These are phyloP conservation scores for Coelastrella sp. DNA, from an alignment of 139 green algal species.

Conservation along the genomic window DNA sequence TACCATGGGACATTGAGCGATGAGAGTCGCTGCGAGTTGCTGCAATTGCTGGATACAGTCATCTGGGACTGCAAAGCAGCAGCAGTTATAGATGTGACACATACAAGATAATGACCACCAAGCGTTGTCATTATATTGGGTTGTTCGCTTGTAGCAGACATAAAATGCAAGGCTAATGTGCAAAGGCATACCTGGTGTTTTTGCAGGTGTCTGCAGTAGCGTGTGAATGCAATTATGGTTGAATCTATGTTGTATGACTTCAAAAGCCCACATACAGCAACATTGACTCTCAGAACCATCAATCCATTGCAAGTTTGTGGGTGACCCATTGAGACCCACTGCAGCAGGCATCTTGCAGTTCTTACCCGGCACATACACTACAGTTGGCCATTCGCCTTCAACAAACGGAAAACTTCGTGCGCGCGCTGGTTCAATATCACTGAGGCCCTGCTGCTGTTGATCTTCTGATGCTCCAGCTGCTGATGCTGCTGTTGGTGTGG, in stretches of 20 bases:
- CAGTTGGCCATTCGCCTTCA: neutral
- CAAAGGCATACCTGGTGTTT: too few relatives aligned
- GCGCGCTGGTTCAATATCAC: neutral
- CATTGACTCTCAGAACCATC: too few relatives aligned
- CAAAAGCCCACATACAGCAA: too few relatives aligned
- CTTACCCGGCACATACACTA: neutral
- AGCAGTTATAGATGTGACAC: neutral
- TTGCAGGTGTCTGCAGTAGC: too few relatives aligned
- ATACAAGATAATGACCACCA: neutral
- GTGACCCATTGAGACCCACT: neutral
- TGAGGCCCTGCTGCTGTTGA: neutral
- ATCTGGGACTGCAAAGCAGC: neutral
- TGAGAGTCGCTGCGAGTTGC: neutral
- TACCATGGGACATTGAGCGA: neutral
- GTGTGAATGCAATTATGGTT: too few relatives aligned
- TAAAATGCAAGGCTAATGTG: too few relatives aligned
- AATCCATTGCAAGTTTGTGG: neutral
- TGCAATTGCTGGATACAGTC: neutral
- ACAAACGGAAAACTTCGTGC: neutral
- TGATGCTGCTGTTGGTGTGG: neutral
- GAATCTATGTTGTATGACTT: too few relatives aligned
- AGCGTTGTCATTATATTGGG: neutral
- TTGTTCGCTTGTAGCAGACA: neutral
- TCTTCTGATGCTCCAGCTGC: neutral
- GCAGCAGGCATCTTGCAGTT: neutral